These are phyloP conservation scores for Ramaria sp. DNA, from an alignment of 768 basidiomycete genomes.

Conservation along the genomic window DNA sequence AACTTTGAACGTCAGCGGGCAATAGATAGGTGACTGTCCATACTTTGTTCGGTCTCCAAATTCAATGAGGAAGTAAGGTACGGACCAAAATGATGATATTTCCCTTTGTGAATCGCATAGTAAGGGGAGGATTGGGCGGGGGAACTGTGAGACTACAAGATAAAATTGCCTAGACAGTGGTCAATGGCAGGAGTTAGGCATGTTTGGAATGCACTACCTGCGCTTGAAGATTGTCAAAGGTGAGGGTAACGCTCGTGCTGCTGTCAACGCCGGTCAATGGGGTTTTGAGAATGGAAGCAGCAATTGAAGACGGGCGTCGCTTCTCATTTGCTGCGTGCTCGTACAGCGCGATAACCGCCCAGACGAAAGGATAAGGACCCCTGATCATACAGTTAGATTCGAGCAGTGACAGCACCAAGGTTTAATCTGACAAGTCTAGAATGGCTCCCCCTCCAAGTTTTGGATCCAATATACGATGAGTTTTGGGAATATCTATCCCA, in stretches of 20 bases:
- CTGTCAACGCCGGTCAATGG: constrained; percentile 69
- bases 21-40: constrained; percentile 44
- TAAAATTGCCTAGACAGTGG: constrained; percentile 45
- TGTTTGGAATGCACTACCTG: background rate
- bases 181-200: background rate
- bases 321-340: constrained; percentile 68
- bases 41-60: background rate
- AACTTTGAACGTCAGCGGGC: constrained; percentile 56
- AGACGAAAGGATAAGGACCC: constrained; percentile 58
- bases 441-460: constrained; percentile 72
- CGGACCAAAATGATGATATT: constrained; percentile 42
- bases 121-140: constrained; percentile 38
- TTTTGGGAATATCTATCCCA: constrained; percentile 54
- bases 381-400: constrained; percentile 23
- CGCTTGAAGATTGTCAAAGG: constrained; percentile 55
- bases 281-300: constrained; percentile 68
- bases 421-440: constrained; percentile 59
- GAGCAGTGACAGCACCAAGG: background rate
- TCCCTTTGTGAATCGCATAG: constrained; percentile 68
- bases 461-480: constrained; percentile 72
- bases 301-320: constrained; percentile 44
- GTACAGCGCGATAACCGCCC: constrained; percentile 72
- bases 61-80: constrained; percentile 7
- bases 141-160: constrained; percentile 55
- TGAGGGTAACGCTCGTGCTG: constrained; percentile 64